Conservation (phyloP, 257 asterid genomes). For the Scutellaria minor region DNA sequence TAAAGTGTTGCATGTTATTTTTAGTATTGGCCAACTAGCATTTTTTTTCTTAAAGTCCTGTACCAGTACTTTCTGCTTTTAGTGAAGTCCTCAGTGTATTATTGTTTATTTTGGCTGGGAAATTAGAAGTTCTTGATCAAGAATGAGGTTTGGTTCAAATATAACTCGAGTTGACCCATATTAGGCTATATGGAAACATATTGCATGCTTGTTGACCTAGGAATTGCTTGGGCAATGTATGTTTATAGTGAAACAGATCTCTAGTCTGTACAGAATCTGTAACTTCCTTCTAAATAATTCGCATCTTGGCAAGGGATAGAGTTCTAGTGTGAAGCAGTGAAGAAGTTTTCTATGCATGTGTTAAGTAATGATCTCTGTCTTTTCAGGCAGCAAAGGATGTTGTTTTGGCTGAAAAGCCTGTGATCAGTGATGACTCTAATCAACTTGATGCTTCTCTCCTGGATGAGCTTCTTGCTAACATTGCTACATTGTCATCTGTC, state of each 20-base stretch:
- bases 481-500: constrained; percentile 95
- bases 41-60: background rate
- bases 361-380: constrained; percentile 24
- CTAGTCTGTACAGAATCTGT: constrained; percentile 15
- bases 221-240: constrained; percentile 27
- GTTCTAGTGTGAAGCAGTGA: constrained; percentile 1
- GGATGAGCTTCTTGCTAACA: constrained; percentile 96
- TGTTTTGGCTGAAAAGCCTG: constrained; percentile 98
- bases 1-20: constrained; percentile 27
- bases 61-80: constrained; percentile 16
- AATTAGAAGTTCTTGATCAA: background rate
- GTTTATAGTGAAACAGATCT: constrained; percentile 11
- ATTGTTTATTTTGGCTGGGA: constrained; percentile 2
- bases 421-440: constrained; percentile 94
- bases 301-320: constrained; percentile 16
- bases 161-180: background rate
- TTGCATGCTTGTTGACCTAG: constrained; percentile 18
- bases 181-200: background rate
- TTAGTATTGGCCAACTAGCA: constrained; percentile 15
- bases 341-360: constrained; percentile 5
- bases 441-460: constrained; percentile 91
- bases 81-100: background rate
- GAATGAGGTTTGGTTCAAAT: background rate
- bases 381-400: constrained; percentile 99
- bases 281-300: constrained; percentile 8